These are phyloP conservation scores for Magnolia officinalis DNA, from an alignment of 164 flowering plant species.

Conservation along the genomic window DNA sequence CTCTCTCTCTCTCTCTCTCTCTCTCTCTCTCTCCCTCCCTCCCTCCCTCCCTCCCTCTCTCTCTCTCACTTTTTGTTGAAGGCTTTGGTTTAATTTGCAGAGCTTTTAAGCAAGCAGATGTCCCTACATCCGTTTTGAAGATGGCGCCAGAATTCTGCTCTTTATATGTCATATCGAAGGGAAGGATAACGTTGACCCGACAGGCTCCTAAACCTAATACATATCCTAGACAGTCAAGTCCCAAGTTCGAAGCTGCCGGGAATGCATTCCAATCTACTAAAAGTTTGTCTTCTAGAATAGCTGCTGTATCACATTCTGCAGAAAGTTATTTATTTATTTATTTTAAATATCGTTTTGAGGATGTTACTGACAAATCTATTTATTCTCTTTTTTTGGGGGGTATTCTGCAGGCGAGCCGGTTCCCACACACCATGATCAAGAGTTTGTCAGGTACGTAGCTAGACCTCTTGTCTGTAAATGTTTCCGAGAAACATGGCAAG, in stretches of 20 bases:
- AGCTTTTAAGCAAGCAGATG: constrained; percentile 20
- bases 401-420: constrained; percentile 11
- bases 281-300: constrained; percentile 2
- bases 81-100: constrained; percentile 6
- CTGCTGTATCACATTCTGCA: not conserved
- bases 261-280: constrained; percentile 13
- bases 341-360: too few species aligned
- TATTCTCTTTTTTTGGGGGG: not conserved
- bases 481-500: not conserved
- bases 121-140: constrained; percentile 18
- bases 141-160: constrained; percentile 22
- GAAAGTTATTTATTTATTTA: too few species aligned
- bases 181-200: constrained; percentile 13
- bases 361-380: too few species aligned
- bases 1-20: not conserved
- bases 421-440: not conserved
- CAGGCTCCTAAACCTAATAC: constrained; percentile 17
- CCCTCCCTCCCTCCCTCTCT: not conserved
- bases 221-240: constrained; percentile 1
- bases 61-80: not conserved
- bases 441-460: constrained; percentile 6
- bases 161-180: constrained; percentile 20
- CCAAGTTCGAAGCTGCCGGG: not conserved
- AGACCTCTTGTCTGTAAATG: not conserved
- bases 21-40: not conserved